Percentiles rank a stretch among this genome's conserved stretches.
These are phyloP conservation scores for Ruellia speciosa DNA, from an alignment of 305 asterid genomes.

Conservation along the genomic window DNA sequence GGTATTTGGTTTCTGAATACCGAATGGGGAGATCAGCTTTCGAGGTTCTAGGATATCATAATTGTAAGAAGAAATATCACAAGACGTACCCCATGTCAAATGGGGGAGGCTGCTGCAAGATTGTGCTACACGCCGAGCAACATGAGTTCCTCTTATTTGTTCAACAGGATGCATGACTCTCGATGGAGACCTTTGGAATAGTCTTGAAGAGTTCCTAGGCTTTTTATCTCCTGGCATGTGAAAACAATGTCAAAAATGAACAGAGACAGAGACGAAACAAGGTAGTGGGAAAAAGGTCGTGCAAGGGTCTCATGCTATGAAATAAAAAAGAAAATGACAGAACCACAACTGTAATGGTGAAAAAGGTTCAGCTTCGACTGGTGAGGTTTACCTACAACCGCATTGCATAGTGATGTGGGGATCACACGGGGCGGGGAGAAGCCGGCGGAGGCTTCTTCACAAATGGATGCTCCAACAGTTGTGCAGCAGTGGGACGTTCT, in stretches of 20 bases:
- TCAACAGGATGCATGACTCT: too few species aligned
- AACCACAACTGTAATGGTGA: not conserved
- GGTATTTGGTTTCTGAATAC: too few species aligned
- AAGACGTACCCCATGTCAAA: too few species aligned
- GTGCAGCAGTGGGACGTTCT: conserved; percentile 49
- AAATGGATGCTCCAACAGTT: conserved; percentile 51
- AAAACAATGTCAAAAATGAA: not conserved
- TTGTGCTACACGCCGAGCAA: too few species aligned
- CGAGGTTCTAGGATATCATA: too few species aligned
- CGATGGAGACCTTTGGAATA: not conserved
- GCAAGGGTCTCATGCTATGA: not conserved
- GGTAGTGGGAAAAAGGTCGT: not conserved
- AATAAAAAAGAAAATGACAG: too few species aligned
- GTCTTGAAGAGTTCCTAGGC: not conserved
- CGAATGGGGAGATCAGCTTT: too few species aligned
- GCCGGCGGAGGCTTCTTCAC: conserved; percentile 37
- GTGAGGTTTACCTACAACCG: conserved; percentile 16
- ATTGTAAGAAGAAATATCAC: too few species aligned
- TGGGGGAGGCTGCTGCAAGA: too few species aligned
- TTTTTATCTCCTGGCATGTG: not conserved
- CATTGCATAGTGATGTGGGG: conserved; percentile 32
- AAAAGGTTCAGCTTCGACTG: not conserved
- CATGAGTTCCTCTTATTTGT: too few species aligned
- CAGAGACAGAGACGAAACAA: too few species aligned
- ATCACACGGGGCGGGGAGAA: conserved; percentile 26